Evolutionary conservation across 305 asterid species (phyloP), one percentile per base, ranked within the genome.

Genomic region (Stenogyne calaminthoides): DNA sequence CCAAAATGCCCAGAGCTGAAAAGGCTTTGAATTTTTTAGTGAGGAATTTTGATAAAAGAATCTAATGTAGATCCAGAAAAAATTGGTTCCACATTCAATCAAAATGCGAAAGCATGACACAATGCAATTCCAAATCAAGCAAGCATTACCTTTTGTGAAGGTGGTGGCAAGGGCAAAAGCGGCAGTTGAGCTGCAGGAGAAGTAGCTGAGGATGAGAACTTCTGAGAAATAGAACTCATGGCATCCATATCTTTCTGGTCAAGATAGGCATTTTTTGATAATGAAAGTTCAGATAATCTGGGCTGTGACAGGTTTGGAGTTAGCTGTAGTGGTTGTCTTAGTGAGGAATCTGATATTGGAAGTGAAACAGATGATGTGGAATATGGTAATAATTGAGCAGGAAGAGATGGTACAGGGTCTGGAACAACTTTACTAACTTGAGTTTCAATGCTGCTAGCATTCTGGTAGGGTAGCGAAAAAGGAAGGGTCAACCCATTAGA

Each of bases 101-200:
- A 40, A 2, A 9, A 8, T 40, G 46, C 3, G 12, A 40, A 67
- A 44, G 27, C 49, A 47, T 46, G 22, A 19, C 16, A 20, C 68
- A 42, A 60, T 52, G 16, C 47, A 55, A 29, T 66, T 22, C 14
- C 63, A 22, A 9, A n/a, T 57, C 59, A 40, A 36, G 44, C 76
- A 36, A 15, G 14, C 27, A 63, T 73, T 73, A 89, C 96, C 96
- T 88, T 84, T 68, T 82, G 84, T 5, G 83, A 71, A 78, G 86
- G 80, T 44, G 89, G 88, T 70, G 88, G 94, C 76, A 85, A 68
- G 59, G 90, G 89, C 85, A 87, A 78, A 59, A 81, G 80, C 36
- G 91, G 88, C 14, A 83, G 87, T 79, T 85, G 91, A 67, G 69
- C 85, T 47, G 77, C 81, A 62, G 82, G 73, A 71, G 72, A 19